Evolutionary conservation across 495 filamentous ascomycete species (phyloP), one percentile per base, ranked within the genome.

Genomic region (Xylaria nigripes): DNA sequence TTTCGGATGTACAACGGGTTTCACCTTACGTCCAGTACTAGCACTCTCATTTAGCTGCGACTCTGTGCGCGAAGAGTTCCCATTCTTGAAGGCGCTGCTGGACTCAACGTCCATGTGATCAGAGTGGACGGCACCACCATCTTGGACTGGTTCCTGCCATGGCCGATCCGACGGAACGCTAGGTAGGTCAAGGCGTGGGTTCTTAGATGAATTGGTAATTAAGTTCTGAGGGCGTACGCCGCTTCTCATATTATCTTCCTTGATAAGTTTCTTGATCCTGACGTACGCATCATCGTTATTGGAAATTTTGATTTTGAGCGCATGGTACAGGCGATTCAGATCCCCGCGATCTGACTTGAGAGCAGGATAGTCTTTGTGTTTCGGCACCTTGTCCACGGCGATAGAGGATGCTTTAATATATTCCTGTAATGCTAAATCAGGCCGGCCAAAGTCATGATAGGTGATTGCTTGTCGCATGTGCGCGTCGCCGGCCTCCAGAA

Each of bases 361-460:
- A 13, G 70, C 67, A 13, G 73, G 76, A 61, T 79, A 89, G 29
- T 88, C 85, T 46, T 79, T 81, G 56, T 90, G 83, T 30, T 73
- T 73, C 8, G 89, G 90, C 30, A 95, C 84, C 30, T 84, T 72
- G 36, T 91, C 78, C 21, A 87, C 75, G 30, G 86, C 76, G 54
- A 97, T 84, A 44, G 87, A 84, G 42, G 77, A 87, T 22, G 91
- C 85, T 38, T 84, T 80, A 47, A 96, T 76, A 68, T 87, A 97
- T 44, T 95, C 87, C 23, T 73, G 70, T 7, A 80, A 61, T 7
- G 76, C 78, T 19, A 76, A 34, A 50, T 79, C 77, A 5, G 70
- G 72, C n/a, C 74, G 66, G 12, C 68, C 63, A 59, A 83, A 81
- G 30, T 80, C 73, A 43, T 76, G 63, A 38, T 67, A 65, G 12